Conservation (phyloP, 306 rosid species). For the Elaeagnus macrophylla region DNA sequence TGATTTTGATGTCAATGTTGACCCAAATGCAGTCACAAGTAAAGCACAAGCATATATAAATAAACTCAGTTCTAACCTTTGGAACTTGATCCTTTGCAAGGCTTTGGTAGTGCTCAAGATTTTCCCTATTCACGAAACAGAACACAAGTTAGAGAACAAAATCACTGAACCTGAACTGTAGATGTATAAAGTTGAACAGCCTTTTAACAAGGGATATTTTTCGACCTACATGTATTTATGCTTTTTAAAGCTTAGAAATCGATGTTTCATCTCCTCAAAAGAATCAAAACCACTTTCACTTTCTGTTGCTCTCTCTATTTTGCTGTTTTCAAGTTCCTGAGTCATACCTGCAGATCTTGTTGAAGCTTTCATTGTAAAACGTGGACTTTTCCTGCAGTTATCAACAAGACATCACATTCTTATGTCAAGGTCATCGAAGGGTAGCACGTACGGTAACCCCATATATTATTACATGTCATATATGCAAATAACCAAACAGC, state of each 20-base stretch:
- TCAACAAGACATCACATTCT: conserved; percentile 15
- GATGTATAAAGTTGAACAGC: conserved; percentile 1
- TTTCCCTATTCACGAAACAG: conserved; percentile 41
- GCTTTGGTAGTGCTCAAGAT: conserved; percentile 51
- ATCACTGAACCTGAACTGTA: not conserved
- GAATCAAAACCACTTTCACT: conserved; percentile 34
- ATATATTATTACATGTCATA: conserved; percentile 17
- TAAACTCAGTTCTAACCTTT: conserved; percentile 40
- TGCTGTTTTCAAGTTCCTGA: conserved; percentile 35
- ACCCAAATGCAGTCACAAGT: not conserved
- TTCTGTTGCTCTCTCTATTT: conserved; percentile 28
- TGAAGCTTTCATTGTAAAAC: conserved; percentile 50
- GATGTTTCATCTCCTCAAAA: conserved; percentile 57
- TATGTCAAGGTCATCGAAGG: conserved; percentile 29
- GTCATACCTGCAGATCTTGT: conserved; percentile 44
- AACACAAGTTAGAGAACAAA: conserved; percentile 15
- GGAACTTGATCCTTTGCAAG: conserved; percentile 81
- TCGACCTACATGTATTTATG: conserved; percentile 54
- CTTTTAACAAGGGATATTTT: conserved; percentile 11
- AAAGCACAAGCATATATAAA: conserved; percentile 1
- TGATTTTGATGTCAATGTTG: not conserved
- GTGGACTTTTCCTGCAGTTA: conserved; percentile 39
- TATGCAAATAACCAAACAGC: conserved; percentile 13
- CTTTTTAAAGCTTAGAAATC: conserved; percentile 67
- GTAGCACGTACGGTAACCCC: conserved; percentile 20